Evolutionary conservation across 2,329 filamentous ascomycete species (phyloP).

Genomic region (Furcasterigmium furcatum): DNA sequence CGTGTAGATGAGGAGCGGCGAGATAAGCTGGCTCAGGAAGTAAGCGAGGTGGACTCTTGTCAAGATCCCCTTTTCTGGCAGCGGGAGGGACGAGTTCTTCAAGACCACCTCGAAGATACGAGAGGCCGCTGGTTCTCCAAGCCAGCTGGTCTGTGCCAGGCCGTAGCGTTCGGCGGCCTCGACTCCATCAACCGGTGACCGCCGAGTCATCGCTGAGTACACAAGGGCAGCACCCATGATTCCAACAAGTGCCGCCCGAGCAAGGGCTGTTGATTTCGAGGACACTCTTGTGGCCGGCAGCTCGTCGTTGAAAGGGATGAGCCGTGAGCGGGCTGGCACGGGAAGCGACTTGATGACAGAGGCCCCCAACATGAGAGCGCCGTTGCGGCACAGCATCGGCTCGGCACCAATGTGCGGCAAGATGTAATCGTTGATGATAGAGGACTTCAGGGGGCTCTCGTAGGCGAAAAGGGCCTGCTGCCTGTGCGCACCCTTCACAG

Average conservation of each 20-base stretch:
- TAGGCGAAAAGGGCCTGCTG: conserved; percentile 14
- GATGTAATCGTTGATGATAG: not conserved
- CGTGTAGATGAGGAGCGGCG: conserved; percentile 17
- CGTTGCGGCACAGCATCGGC: not conserved
- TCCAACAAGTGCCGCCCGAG: not conserved
- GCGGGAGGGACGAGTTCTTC: not conserved
- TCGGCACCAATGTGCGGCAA: not conserved
- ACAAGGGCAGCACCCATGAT: not conserved
- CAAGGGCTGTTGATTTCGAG: not conserved
- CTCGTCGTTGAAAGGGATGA: conserved; percentile 12
- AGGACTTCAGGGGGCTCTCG: conserved; percentile 10
- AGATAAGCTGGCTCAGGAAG: conserved; percentile 14
- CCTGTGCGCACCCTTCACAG: conserved; percentile 11
- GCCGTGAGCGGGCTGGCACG: conserved; percentile 10
- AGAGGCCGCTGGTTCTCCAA: not conserved
- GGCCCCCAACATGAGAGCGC: not conserved
- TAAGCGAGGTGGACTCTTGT: conserved; percentile 6
- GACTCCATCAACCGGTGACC: no score
- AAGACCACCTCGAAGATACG: not conserved
- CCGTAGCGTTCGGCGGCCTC: no score
- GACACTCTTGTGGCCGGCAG: conserved; percentile 2
- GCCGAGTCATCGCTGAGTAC: not conserved
- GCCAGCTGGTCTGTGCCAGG: not conserved
- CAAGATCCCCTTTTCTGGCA: not conserved
- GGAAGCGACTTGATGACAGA: not conserved